Evolutionary conservation across 768 basidiomycete genomes (phyloP), one percentile per base, ranked within the genome.

Genomic region (Cyathus striatus): DNA sequence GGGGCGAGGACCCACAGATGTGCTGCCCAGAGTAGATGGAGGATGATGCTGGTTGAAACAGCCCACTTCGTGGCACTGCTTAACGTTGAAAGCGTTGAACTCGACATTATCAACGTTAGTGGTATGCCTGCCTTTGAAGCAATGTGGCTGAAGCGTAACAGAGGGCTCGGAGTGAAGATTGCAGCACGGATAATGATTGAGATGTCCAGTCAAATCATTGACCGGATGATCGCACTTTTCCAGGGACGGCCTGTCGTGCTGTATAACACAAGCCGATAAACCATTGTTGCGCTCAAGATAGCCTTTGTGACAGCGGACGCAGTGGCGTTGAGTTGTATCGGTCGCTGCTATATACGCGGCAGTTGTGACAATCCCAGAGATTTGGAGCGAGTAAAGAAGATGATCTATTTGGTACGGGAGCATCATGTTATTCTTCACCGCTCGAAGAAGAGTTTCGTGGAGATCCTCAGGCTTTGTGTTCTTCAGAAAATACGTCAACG

Each of bases 231-330:
- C 27, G 27, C 27, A 9, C 27, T n/a, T 30, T 32, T 13, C 12
- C 17, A 36, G 40, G 35, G 3, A 36, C 26, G 17, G 14, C 42
- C 32, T 36, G 13, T 34, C 42, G 25, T 38, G 25, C 22, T 40
- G 27, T 35, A 30, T 40, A 4, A 18, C 26, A 18, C 45, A 32
- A 27, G 44, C 38, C 7, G 25, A 24, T 16, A 45, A 25, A 5
- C 48, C 41, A 30, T 61, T 60, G 44, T 54, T 23, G 7, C 45
- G 42, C 38, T 61, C 59, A 25, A 54, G 13, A 48, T 58, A 57
- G 1, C 7, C 14, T 1, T 26, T 16, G 44, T 58, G 56, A 47
- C 56, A 53, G 22, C 52, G 48, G 18, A 47, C 45, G 23, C 59
- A 59, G 50, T 59, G 56, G 16, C 56, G 50, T 22, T 18, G 1